A percentile compares a stretch with the other conserved stretches of the same genome.
phyloP scores from a whole-genome alignment of 1,284 basidiomycete genomes.

The Anthracocystis setariae region DNA sequence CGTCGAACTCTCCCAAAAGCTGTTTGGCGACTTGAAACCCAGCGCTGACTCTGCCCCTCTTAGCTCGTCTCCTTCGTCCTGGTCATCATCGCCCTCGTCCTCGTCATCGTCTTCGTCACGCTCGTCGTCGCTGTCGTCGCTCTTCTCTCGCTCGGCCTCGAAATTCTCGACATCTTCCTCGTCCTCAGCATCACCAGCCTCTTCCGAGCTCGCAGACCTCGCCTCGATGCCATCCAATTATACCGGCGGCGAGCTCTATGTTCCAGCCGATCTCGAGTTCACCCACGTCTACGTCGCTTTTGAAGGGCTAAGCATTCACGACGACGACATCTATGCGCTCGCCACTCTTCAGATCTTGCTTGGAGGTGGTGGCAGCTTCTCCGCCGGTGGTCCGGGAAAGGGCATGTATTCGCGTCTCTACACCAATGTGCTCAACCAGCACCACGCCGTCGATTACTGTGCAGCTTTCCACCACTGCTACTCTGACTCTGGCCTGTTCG shows the following conservation, averaged over 20 bases:
- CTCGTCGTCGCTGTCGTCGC: slow-evolving; percentile 60
- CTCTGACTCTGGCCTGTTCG: slow-evolving; percentile 91
- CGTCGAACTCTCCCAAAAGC: slow-evolving; percentile 82
- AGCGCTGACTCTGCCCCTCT: slow-evolving; percentile 11
- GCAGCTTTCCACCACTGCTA: slow-evolving; percentile 99
- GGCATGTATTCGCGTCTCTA: slow-evolving; percentile 98
- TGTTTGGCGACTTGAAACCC: slow-evolving; percentile 76
- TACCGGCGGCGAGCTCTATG: slow-evolving; percentile 82
- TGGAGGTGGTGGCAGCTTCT: slow-evolving; percentile 94
- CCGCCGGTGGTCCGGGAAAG: slow-evolving; percentile 95
- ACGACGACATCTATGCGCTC: slow-evolving; percentile 91
- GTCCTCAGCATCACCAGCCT: slow-evolving; percentile 42
- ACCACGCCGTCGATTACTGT: slow-evolving; percentile 93
- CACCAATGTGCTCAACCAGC: slow-evolving; percentile 95
- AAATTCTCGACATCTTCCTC: slow-evolving; percentile 55
- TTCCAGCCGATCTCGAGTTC: slow-evolving; percentile 78
- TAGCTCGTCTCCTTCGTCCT: slow-evolving; percentile 16
- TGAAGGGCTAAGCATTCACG: slow-evolving; percentile 90
- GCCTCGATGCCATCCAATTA: slow-evolving; percentile 74
- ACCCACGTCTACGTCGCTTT: slow-evolving; percentile 93
- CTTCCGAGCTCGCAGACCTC: slow-evolving; percentile 57
- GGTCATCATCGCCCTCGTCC: slow-evolving; percentile 24
- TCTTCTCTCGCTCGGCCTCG: slow-evolving; percentile 72
- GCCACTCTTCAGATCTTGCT: slow-evolving; percentile 95
- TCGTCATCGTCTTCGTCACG: slow-evolving; percentile 71